These are phyloP conservation scores for Sphagnurus paluster DNA, from an alignment of 1,284 basidiomycete species.

Conservation along the genomic window DNA sequence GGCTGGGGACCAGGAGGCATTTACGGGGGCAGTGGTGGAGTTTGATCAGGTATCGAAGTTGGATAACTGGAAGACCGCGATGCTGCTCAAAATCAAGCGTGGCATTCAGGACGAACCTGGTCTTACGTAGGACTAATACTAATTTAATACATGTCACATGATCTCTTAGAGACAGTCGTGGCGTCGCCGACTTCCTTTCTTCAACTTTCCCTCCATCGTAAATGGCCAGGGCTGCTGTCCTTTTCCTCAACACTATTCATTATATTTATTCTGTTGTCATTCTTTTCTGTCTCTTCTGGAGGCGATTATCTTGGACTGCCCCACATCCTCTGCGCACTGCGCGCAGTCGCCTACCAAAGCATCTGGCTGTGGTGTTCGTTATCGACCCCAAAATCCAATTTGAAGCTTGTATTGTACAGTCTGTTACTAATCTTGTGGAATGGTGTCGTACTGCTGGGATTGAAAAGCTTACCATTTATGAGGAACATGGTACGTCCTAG, in stretches of 20 bases:
- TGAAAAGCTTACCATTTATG: constrained; percentile 64
- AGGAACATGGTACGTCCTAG: constrained; percentile 67
- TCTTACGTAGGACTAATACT: constrained; percentile 37
- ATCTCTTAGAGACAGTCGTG: constrained; percentile 9
- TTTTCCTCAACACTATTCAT: constrained; percentile 56
- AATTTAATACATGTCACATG: background rate
- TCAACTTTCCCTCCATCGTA: constrained; percentile 5
- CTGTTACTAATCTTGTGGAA: constrained; percentile 47
- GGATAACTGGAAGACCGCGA: constrained; percentile 93
- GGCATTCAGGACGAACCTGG: constrained; percentile 60
- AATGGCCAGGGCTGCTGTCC: constrained; percentile 33
- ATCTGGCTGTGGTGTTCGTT: constrained; percentile 64
- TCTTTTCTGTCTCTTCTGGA: constrained; percentile 40
- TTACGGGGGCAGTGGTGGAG: constrained; percentile 79
- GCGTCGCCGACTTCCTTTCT: constrained; percentile 9
- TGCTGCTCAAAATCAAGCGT: constrained; percentile 88
- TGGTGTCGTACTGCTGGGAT: constrained; percentile 67
- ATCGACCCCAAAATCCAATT: constrained; percentile 36
- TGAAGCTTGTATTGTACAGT: constrained; percentile 48
- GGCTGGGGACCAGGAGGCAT: constrained; percentile 75
- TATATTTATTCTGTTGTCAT: constrained; percentile 51
- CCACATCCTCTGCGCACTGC: constrained; percentile 48
- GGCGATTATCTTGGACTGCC: constrained; percentile 29
- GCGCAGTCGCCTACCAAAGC: constrained; percentile 58
- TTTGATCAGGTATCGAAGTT: constrained; percentile 89